These are phyloP conservation scores for Wickerhamomyces sydowiorum DNA, from an alignment of 805 yeast genomes.

Conservation along the genomic window DNA sequence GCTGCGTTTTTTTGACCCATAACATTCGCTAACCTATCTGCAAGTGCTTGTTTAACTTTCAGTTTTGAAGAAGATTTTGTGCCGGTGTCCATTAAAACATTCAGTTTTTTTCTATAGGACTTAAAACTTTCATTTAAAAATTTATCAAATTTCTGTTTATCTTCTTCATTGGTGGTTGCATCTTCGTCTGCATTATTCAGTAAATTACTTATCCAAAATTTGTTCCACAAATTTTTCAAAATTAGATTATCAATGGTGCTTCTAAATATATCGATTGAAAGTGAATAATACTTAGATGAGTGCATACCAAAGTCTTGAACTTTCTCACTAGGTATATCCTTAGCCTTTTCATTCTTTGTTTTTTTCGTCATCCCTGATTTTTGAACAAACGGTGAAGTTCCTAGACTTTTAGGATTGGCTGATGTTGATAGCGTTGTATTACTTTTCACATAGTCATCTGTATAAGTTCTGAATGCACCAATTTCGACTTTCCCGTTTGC, in stretches of 20 bases:
- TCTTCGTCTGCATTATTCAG: slow-evolving; percentile 9
- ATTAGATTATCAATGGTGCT: slow-evolving; percentile 44
- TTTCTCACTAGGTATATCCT: slow-evolving; percentile 42
- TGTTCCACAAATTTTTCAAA: slow-evolving; percentile 36
- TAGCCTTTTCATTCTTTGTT: slow-evolving; percentile 1
- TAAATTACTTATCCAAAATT: slow-evolving; percentile 41
- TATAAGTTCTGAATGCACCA: slow-evolving; percentile 81
- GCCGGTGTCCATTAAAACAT: background rate
- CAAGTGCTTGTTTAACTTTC: background rate
- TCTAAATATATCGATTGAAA: slow-evolving; percentile 56
- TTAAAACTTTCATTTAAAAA: slow-evolving; percentile 6
- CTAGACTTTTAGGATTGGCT: slow-evolving; percentile 3
- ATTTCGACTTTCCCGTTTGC: slow-evolving; percentile 66
- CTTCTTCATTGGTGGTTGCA: background rate
- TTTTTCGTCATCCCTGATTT: background rate
- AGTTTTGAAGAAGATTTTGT: background rate
- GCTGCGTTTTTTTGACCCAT: background rate
- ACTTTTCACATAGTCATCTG: slow-evolving; percentile 25
- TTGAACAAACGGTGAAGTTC: slow-evolving; percentile 8
- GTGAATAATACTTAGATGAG: slow-evolving; percentile 60
- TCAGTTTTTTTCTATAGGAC: background rate
- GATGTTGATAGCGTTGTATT: slow-evolving; percentile 1
- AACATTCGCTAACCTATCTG: background rate
- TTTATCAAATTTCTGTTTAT: slow-evolving; percentile 1
- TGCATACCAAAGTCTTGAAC: slow-evolving; percentile 66